A percentile compares a stretch with the other conserved stretches of the same genome.
Conservation (phyloP, 495 filamentous ascomycete species). For the Trypethelium eluteriae region DNA sequence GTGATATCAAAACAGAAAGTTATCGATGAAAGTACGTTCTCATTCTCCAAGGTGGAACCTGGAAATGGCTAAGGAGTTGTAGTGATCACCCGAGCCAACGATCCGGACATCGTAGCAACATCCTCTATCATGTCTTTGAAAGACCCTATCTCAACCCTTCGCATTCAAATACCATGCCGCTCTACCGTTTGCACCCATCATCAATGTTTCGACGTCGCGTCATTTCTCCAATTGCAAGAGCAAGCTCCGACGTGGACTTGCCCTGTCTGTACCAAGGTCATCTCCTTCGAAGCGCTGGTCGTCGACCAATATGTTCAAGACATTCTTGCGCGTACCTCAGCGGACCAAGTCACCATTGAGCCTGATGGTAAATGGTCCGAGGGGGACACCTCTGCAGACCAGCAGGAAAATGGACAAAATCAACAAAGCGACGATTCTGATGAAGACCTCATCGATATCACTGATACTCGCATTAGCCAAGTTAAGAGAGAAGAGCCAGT, state of each 20-base stretch:
- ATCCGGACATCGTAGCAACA: slow-evolving; percentile 80
- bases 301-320: slow-evolving; percentile 89
- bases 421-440: slow-evolving; percentile 50
- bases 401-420: slow-evolving; percentile 29
- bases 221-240: slow-evolving; percentile 87
- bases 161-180: slow-evolving; percentile 72
- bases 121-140: slow-evolving; percentile 84
- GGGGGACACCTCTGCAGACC: slow-evolving; percentile 34
- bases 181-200: slow-evolving; percentile 77
- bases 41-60: not conserved
- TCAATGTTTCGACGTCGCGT: slow-evolving; percentile 91
- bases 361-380: slow-evolving; percentile 74
- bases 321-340: slow-evolving; percentile 65
- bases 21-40: slow-evolving; percentile 67
- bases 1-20: slow-evolving; percentile 76
- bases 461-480: slow-evolving; percentile 41
- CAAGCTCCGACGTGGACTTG: slow-evolving; percentile 94
- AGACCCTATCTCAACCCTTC: slow-evolving; percentile 78
- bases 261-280: slow-evolving; percentile 79
- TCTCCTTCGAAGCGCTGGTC: slow-evolving; percentile 70
- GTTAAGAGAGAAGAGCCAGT: slow-evolving; percentile 44
- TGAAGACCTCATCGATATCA: slow-evolving; percentile 64
- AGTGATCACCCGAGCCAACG: slow-evolving; percentile 72
- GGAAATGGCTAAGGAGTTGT: slow-evolving; percentile 4
- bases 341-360: slow-evolving; percentile 84